Evolutionary conservation across 345 rosid species (phyloP), one percentile per base, ranked within the genome.

Genomic region (Eucalyptus decipiens): DNA sequence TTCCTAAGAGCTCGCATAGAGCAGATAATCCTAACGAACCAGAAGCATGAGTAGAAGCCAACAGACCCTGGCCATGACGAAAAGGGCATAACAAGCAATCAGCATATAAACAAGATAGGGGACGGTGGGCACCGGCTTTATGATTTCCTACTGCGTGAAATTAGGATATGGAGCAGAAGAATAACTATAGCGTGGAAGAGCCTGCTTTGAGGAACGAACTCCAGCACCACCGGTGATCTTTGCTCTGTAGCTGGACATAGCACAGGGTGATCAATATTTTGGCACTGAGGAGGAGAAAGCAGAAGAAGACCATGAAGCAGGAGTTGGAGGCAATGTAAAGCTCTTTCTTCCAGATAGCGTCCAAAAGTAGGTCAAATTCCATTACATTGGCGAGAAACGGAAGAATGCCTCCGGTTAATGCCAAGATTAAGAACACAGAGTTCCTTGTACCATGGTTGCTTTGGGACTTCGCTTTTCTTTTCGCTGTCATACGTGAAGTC

Each of bases 221-320:
- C 94, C 94, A 93, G 93, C 94, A 91, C 94, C 94, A 93, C 88
- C 60, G 88, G 86, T 91, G 90, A 89, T 92, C 93, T 56, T 92
- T 93, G 50, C 93, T 87, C 81, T 89, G 90, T 48, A 92, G 67
- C 90, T 91, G 93, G 91, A 92, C 90, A 90, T 91, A 88, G 89
- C 91, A 92, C 19, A 90, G 90, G 37, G 88, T 92, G 30, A 92
- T 89, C n/a, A 93, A 85, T 48, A 89, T 91, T 88, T 92, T 93
- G 17, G 94, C 93, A 60, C 90, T 91, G 16, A 93, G 90, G 89
- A 92, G 88, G 83, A 92, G 15, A 37, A 92, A 90, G 87, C 91
- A 91, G 49, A 92, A 62, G 48, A 92, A 90, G 58, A 92, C 93
- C 76, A 92, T 58, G 91, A 91, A 92, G 89, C 88, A 91, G 90